A percentile compares a stretch with the other conserved stretches of the same genome.
phyloP scores from a whole-genome alignment of 768 basidiomycete species.

The Dacryopinax spathularia region DNA sequence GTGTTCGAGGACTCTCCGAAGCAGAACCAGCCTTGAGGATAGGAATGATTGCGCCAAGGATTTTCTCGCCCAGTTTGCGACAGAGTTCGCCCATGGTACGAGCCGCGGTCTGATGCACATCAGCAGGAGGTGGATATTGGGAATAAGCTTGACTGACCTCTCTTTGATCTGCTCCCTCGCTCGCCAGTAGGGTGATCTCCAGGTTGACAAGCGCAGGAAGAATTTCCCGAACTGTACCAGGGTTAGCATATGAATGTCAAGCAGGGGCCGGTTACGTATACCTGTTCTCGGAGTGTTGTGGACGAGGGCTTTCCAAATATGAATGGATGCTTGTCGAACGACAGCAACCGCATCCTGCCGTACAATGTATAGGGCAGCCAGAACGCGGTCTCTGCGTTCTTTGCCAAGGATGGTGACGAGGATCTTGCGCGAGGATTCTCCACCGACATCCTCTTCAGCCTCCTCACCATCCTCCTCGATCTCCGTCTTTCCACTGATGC shows the following conservation, averaged over 20 bases:
- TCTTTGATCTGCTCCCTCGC: conserved; percentile 70
- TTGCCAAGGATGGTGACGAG: conserved; percentile 76
- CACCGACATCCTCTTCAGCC: conserved; percentile 48
- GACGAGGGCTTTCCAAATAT: conserved; percentile 97
- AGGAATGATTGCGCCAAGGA: conserved; percentile 68
- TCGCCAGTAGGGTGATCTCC: conserved; percentile 63
- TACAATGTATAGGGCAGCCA: conserved; percentile 81
- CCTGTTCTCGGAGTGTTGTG: conserved; percentile 86
- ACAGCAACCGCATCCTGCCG: conserved; percentile 82
- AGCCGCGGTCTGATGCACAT: conserved; percentile 52
- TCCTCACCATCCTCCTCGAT: conserved; percentile 53
- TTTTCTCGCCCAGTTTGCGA: conserved; percentile 88
- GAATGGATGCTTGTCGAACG: conserved; percentile 81
- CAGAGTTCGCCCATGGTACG: conserved; percentile 80
- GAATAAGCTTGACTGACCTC: conserved; percentile 41
- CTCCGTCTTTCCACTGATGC: conserved; percentile 79
- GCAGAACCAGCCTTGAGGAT: conserved; percentile 50
- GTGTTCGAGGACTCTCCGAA: conserved; percentile 45
- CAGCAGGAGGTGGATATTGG: not conserved
- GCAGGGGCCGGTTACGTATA: conserved; percentile 23
- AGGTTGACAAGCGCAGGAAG: conserved; percentile 70
- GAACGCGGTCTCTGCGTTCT: conserved; percentile 78
- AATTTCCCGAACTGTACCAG: conserved; percentile 62
- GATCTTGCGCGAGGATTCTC: conserved; percentile 71
- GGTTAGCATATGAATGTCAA: conserved; percentile 8